These are phyloP conservation scores for Pseudopithomyces chartarum DNA, from an alignment of 2,329 filamentous ascomycete species.

Conservation along the genomic window DNA sequence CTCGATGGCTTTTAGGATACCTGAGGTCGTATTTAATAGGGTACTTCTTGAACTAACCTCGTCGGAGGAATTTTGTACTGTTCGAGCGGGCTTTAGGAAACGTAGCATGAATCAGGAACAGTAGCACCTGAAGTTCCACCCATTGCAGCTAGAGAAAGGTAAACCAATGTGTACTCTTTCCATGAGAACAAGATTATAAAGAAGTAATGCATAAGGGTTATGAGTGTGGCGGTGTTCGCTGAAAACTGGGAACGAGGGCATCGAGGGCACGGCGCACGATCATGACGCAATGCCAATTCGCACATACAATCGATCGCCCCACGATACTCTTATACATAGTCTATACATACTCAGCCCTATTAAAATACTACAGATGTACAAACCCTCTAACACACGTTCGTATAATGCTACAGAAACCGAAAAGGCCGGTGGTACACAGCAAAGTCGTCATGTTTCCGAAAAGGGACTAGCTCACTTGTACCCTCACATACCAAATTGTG, in stretches of 20 bases:
- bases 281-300: conserved; percentile 4
- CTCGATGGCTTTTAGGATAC: background rate
- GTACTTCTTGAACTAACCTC: too few species aligned
- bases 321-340: too few species aligned
- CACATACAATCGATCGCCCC: background rate
- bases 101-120: too few species aligned
- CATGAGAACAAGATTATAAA: background rate
- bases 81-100: too few species aligned
- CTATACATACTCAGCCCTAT: too few species aligned
- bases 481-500: background rate
- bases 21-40: background rate
- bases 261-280: background rate
- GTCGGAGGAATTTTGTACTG: too few species aligned
- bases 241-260: background rate
- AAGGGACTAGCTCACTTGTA: background rate
- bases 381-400: too few species aligned
- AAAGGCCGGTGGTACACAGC: background rate
- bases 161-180: background rate
- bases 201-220: background rate
- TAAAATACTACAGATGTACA: too few species aligned
- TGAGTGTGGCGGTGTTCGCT: background rate
- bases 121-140: background rate
- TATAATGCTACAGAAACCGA: too few species aligned
- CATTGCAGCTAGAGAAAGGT: background rate
- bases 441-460: background rate